Evolutionary conservation across 2,329 filamentous ascomycete species (phyloP).

Genomic region (Aspergillus tubingensis): DNA sequence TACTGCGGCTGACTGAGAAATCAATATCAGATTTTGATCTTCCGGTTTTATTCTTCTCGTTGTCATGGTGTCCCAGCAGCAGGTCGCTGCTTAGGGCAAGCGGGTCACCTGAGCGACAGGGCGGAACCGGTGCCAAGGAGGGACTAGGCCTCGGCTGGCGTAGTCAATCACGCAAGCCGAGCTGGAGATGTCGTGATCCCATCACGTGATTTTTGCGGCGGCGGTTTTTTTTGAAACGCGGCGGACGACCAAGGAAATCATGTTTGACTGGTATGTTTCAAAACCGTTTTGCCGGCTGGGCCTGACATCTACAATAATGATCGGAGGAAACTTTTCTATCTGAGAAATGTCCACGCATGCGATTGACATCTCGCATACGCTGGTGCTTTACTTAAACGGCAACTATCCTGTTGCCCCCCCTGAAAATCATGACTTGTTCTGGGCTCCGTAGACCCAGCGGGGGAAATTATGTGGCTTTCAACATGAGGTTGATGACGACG

Average conservation of each 20-base stretch:
- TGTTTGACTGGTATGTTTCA: neutral
- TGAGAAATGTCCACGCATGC: neutral
- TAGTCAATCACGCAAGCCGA: slow-evolving; percentile 29
- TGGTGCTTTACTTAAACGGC: neutral
- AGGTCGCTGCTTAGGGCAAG: slow-evolving; percentile 12
- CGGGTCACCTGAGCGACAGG: slow-evolving; percentile 14
- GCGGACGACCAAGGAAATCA: neutral
- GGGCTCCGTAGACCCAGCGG: slow-evolving; percentile 4
- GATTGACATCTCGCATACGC: neutral
- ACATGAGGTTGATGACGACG: slow-evolving; percentile 4
- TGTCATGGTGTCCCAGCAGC: neutral
- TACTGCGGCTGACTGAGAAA: neutral
- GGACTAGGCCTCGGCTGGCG: slow-evolving; percentile 1
- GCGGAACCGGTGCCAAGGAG: slow-evolving; percentile 3
- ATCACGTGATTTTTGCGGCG: neutral
- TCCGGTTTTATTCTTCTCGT: neutral
- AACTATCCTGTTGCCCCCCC: slow-evolving; percentile 14
- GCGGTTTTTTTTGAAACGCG: slow-evolving; percentile 7
- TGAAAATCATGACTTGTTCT: slow-evolving; percentile 26
- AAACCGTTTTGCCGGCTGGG: neutral
- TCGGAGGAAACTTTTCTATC: neutral
- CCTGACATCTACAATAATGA: neutral
- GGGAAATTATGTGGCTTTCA: slow-evolving; percentile 8
- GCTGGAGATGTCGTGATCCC: slow-evolving; percentile 28
- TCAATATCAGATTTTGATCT: neutral